phyloP scores from a whole-genome alignment of 345 rosid species.

The Iberis pinnata region DNA sequence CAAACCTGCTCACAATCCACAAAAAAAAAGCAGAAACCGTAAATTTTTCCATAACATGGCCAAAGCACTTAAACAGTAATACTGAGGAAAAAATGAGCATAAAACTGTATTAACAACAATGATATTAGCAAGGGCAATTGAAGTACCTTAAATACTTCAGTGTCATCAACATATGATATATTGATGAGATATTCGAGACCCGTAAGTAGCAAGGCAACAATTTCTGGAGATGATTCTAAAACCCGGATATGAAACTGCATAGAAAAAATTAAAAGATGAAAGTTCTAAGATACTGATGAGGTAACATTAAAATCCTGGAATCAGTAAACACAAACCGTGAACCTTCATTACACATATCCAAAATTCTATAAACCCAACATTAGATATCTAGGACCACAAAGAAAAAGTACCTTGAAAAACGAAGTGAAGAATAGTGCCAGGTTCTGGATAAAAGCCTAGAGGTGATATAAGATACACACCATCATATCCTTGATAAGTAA shows the following conservation, averaged over 20 bases:
- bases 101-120: neutral
- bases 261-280: too few species aligned
- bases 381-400: too few species aligned
- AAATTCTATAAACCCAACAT: neutral
- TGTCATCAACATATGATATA: slow-evolving; percentile 95
- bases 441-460: slow-evolving; percentile 96
- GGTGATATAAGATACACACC: slow-evolving; percentile 11
- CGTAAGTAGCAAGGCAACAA: slow-evolving; percentile 44
- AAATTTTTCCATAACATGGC: slow-evolving; percentile 6
- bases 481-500: neutral
- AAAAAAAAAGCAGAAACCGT: slow-evolving; percentile 18
- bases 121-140: neutral
- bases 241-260: slow-evolving; percentile 69
- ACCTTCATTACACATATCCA: neutral
- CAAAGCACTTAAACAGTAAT: slow-evolving; percentile 1
- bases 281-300: too few species aligned
- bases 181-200: slow-evolving; percentile 85
- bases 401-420: slow-evolving; percentile 66
- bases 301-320: slow-evolving; percentile 1
- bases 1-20: slow-evolving; percentile 63
- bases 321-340: neutral
- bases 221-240: slow-evolving; percentile 70
- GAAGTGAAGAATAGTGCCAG: slow-evolving; percentile 96
- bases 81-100: neutral
- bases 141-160: slow-evolving; percentile 92